These are phyloP conservation scores for Fusarium transvaalense DNA, from an alignment of 2,329 filamentous ascomycete genomes.

Conservation along the genomic window DNA sequence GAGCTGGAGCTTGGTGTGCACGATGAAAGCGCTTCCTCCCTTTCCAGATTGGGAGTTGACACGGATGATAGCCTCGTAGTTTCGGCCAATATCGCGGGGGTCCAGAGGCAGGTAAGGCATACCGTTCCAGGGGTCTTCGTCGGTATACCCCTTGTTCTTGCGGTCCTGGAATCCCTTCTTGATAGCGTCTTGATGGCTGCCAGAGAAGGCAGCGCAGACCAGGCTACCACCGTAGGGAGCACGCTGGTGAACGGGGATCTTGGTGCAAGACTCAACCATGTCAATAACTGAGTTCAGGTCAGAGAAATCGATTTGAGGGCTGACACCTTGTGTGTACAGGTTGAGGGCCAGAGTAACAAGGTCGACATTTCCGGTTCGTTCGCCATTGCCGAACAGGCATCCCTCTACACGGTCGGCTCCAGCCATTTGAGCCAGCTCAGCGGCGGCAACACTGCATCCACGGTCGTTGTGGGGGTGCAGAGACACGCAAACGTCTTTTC, in stretches of 20 bases:
- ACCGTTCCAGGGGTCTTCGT: conserved; percentile 77
- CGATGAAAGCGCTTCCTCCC: conserved; percentile 94
- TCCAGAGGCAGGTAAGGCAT: conserved; percentile 94
- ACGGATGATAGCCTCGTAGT: conserved; percentile 97
- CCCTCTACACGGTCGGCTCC: conserved; percentile 95
- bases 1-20: conserved; percentile 87
- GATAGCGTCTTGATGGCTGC: conserved; percentile 94
- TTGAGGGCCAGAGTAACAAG: conserved; percentile 93
- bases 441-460: conserved; percentile 88
- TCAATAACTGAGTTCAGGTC: conserved; percentile 89
- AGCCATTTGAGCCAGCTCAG: conserved; percentile 95
- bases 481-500: conserved; percentile 88
- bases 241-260: conserved; percentile 91
- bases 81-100: conserved; percentile 91
- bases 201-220: conserved; percentile 90
- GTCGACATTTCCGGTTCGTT: conserved; percentile 95
- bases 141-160: conserved; percentile 67
- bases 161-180: conserved; percentile 88
- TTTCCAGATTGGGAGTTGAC: conserved; percentile 98
- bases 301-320: conserved; percentile 87
- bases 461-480: conserved; percentile 96
- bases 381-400: conserved; percentile 90
- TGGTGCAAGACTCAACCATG: conserved; percentile 90
- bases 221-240: conserved; percentile 92
- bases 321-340: conserved; percentile 91